Conservation (phyloP, 768 basidiomycete species). For the Dentipellis fragilis region DNA sequence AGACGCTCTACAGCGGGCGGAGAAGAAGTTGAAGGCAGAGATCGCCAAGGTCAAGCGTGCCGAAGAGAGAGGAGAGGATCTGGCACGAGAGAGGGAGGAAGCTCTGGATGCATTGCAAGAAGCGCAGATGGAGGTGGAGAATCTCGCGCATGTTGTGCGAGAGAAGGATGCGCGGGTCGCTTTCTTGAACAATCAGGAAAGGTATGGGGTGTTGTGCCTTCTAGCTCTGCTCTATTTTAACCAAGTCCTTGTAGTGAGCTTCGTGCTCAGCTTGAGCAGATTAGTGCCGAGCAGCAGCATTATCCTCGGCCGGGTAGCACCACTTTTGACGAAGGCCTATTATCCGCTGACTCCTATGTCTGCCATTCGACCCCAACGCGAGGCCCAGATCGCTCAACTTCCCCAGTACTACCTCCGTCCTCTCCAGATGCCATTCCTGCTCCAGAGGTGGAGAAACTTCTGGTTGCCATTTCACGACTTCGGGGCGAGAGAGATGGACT, state of each 20-base stretch:
- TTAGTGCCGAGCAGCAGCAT: neutral
- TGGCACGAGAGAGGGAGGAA: slow-evolving; percentile 47
- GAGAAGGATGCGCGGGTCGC: slow-evolving; percentile 17
- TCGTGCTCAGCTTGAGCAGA: slow-evolving; percentile 3
- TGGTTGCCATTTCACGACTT: slow-evolving; percentile 56
- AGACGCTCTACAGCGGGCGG: slow-evolving; percentile 15
- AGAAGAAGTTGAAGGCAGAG: slow-evolving; percentile 28
- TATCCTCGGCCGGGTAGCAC: neutral
- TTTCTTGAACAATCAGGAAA: slow-evolving; percentile 17
- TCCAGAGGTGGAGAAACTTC: slow-evolving; percentile 40
- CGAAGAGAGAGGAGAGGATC: slow-evolving; percentile 33
- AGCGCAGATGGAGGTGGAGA: slow-evolving; percentile 22
- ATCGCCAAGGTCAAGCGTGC: slow-evolving; percentile 26
- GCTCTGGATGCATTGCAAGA: slow-evolving; percentile 34
- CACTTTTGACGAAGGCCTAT: slow-evolving; percentile 1
- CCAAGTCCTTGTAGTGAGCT: slow-evolving; percentile 3
- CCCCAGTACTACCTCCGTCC: neutral
- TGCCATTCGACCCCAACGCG: neutral
- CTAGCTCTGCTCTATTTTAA: neutral
- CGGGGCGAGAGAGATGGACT: slow-evolving; percentile 57
- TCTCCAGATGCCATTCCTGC: slow-evolving; percentile 7
- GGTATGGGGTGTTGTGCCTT: slow-evolving; percentile 11
- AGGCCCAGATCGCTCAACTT: neutral
- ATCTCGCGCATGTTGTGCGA: slow-evolving; percentile 10
- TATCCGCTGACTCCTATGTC: neutral